Evolutionary conservation across 345 rosid genomes (phyloP).

Genomic region (Fremontodendron californicum): DNA sequence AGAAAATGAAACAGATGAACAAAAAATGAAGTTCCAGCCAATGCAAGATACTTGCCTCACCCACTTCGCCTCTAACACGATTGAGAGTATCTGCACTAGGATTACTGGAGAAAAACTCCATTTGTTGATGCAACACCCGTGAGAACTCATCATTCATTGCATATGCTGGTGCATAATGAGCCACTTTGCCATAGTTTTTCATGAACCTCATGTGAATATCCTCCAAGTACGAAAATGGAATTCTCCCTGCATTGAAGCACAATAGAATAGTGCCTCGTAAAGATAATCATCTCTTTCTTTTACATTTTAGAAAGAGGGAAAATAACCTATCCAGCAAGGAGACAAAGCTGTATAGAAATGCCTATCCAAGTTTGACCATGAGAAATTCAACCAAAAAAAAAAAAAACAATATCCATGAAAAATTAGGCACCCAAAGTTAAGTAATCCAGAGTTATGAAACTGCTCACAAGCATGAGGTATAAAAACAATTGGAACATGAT

Average conservation of each 20-base stretch:
- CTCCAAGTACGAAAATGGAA: conserved; percentile 95
- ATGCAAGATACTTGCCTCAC: conserved; percentile 55
- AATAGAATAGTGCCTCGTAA: not conserved
- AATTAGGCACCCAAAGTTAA: not conserved
- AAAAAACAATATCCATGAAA: not conserved
- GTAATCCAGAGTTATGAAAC: not conserved
- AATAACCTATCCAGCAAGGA: not conserved
- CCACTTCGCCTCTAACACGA: conserved; percentile 95
- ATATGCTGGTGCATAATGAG: conserved; percentile 82
- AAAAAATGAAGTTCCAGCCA: not conserved
- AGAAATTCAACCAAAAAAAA: no score
- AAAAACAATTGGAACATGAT: not conserved
- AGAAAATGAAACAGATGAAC: not conserved
- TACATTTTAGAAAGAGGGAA: not conserved
- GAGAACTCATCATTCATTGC: conserved; percentile 98
- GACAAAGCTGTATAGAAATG: not conserved
- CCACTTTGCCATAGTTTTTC: conserved; percentile 91
- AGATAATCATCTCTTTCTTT: not conserved
- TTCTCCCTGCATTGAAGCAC: conserved; percentile 54
- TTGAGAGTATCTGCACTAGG: conserved; percentile 83
- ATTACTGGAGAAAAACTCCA: conserved; percentile 96
- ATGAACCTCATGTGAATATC: conserved; percentile 94
- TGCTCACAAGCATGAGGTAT: not conserved
- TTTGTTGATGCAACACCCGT: conserved; percentile 97
- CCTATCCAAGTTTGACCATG: not conserved